These are phyloP conservation scores for Amaranthus cruentus DNA, from an alignment of 148 eudicot species.

Conservation along the genomic window DNA sequence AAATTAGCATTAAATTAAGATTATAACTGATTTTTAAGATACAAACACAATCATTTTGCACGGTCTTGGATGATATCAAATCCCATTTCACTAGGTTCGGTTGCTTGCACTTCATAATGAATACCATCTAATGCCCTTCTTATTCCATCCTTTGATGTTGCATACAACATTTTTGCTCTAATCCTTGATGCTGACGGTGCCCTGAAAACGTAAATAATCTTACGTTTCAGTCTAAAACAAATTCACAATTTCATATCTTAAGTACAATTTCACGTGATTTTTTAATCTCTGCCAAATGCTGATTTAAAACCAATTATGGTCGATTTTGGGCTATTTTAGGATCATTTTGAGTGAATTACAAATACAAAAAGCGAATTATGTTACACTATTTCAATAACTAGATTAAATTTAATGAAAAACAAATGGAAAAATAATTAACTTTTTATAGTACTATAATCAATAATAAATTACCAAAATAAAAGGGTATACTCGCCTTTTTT, in stretches of 20 bases:
- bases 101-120: slow-evolving; percentile 83
- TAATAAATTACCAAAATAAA: too few species aligned
- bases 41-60: slow-evolving; percentile 38
- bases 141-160: slow-evolving; percentile 84
- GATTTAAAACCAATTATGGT: too few species aligned
- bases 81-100: slow-evolving; percentile 95
- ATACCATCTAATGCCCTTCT: slow-evolving; percentile 92
- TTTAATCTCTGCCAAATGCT: too few species aligned
- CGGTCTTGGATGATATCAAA: slow-evolving; percentile 76
- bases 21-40: neutral
- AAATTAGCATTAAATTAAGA: slow-evolving; percentile 4
- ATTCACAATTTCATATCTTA: neutral
- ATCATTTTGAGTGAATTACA: too few species aligned
- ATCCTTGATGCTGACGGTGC: slow-evolving; percentile 86
- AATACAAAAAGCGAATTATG: too few species aligned
- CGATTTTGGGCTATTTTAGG: too few species aligned
- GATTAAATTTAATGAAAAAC: too few species aligned
- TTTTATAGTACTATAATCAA: too few species aligned
- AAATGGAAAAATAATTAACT: too few species aligned
- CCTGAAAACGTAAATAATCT: slow-evolving; percentile 35
- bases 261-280: too few species aligned
- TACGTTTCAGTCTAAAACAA: neutral
- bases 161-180: slow-evolving; percentile 82
- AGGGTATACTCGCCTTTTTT: too few species aligned
- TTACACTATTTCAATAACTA: too few species aligned